These are phyloP conservation scores for Zanthoxylum bungeanum DNA, from an alignment of 345 rosid genomes.

Conservation along the genomic window DNA sequence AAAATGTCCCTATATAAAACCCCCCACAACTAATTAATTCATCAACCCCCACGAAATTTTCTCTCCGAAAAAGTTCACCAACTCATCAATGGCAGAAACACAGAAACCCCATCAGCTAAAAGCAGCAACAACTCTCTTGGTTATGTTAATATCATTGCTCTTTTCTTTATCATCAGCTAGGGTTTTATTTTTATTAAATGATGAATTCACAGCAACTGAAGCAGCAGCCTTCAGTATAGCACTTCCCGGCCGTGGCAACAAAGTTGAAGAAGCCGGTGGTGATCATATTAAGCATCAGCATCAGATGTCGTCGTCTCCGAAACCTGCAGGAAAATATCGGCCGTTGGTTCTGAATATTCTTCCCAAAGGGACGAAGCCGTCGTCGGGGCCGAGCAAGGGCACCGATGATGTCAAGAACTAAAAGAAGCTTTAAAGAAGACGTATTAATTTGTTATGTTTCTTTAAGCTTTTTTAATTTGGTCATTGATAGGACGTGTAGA, in stretches of 20 bases:
- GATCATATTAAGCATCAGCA: not conserved
- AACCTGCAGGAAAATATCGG: constrained; percentile 31
- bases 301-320: constrained; percentile 4
- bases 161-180: constrained; percentile 1
- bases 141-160: not conserved
- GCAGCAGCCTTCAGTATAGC: not conserved
- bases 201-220: not conserved
- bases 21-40: too few species aligned
- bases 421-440: too few species aligned
- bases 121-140: not conserved
- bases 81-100: not conserved
- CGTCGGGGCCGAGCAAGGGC: constrained; percentile 57
- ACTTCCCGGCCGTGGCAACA: constrained; percentile 10
- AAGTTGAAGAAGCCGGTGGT: not conserved
- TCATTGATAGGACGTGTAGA: too few species aligned
- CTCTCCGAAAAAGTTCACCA: not conserved
- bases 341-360: constrained; percentile 47
- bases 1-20: too few species aligned
- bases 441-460: too few species aligned
- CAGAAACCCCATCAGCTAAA: not conserved
- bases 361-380: constrained; percentile 48
- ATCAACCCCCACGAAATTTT: too few species aligned
- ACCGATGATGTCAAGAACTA: constrained; percentile 42
- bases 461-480: too few species aligned
- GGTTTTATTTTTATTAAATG: not conserved